Base-by-base conservation (phyloP, 345 rosid species). In the Eucalyptus polybractea region DNA sequence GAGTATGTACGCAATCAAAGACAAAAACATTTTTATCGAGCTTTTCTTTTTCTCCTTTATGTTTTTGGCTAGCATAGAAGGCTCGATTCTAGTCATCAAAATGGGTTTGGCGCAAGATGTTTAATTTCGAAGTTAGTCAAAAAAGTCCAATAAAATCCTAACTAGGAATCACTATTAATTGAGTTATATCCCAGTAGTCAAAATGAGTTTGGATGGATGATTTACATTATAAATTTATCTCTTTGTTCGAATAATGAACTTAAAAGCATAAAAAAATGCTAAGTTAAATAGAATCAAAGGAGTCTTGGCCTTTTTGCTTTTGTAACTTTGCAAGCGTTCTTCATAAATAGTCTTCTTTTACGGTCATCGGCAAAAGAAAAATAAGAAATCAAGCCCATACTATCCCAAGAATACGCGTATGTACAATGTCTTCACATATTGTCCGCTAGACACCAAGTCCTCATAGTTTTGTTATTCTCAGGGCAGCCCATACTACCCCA, bases 401-500 rank as follows among this genome's bases (percentile, higher is more conserved):
- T 47, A 47, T 0, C 50, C 5, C 5, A 47, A 47, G 4, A 47
- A 47, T 11, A 47, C 2, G 50, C 2, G 2, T 47, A 47, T 47
- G 13, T 47, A 47, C 13, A 47, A 0, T 0, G 5, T 11, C 2
- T 0, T 47, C 13, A 47, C 50, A 47, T 47, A 47, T 47, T 47
- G 5, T 4, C 50, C 50, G 13, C 13, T 47, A 0, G 5, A 47
- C 50, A 47, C 13, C 0, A 47, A 47, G 5, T 47, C 13, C 5
- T 11, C 0, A 11, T 0, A 1, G 2, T 47, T 47, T 47, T 47
- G 50, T 47, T 47, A 1, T 47, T 47, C 5, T 47, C 2, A 1
- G 1, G 5, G 2, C 1, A 47, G 4, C 4, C 50, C 13, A 47
- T 47, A 11, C 5, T 11, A 47, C 5, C 50, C 1, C 50, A 47